A percentile compares a stretch with the other conserved stretches of the same genome.
phyloP scores from a whole-genome alignment of 148 eudicot genomes.

The Dysphania ambrosioides region DNA sequence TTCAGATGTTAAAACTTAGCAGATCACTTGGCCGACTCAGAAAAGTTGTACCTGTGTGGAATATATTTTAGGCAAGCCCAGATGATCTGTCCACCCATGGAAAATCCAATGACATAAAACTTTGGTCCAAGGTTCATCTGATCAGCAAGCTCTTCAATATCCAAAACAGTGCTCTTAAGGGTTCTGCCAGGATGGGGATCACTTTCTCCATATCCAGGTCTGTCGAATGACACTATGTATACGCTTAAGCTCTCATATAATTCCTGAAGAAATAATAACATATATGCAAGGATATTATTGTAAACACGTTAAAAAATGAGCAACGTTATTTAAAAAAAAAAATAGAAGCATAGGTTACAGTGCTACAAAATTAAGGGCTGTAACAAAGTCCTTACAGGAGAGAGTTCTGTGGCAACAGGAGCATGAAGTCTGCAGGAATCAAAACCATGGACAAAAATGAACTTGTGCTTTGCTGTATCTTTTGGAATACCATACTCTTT shows the following conservation, averaged over 20 bases:
- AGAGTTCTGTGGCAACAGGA: slow-evolving; percentile 43
- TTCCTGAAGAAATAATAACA: slow-evolving; percentile 27
- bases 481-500: slow-evolving; percentile 66
- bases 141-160: slow-evolving; percentile 82
- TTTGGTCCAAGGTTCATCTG: slow-evolving; percentile 58
- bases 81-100: slow-evolving; percentile 60
- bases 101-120: slow-evolving; percentile 64
- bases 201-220: slow-evolving; percentile 81
- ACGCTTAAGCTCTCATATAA: slow-evolving; percentile 42
- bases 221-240: slow-evolving; percentile 61
- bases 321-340: not conserved
- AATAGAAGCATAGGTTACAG: not conserved
- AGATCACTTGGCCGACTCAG: not conserved
- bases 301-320: not conserved
- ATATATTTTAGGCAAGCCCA: slow-evolving; percentile 73
- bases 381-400: slow-evolving; percentile 42
- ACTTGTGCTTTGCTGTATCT: slow-evolving; percentile 58
- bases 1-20: not conserved
- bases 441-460: slow-evolving; percentile 69
- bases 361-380: not conserved
- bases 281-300: not conserved
- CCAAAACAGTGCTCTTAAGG: slow-evolving; percentile 46
- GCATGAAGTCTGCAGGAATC: slow-evolving; percentile 56
- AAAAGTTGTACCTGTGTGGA: slow-evolving; percentile 61
- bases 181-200: slow-evolving; percentile 67